These are phyloP conservation scores for Cyberlindnera galapagoensis DNA, from an alignment of 805 yeast species.

Conservation along the genomic window DNA sequence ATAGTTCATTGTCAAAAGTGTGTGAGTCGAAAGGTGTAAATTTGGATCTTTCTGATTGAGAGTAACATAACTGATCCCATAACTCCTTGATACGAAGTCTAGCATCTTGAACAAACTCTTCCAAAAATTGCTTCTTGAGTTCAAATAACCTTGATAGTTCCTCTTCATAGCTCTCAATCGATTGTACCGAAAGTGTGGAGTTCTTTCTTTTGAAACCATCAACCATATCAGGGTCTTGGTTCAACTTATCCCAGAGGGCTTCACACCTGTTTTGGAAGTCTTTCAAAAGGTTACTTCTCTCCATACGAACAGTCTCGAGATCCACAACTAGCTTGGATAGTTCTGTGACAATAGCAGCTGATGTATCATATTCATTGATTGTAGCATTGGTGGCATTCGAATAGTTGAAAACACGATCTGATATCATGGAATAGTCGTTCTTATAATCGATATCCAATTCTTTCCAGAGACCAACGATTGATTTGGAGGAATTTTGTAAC, in stretches of 20 bases:
- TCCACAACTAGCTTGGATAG: slow-evolving; percentile 8
- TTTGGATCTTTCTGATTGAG: slow-evolving; percentile 40
- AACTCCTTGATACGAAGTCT: slow-evolving; percentile 50
- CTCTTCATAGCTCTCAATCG: slow-evolving; percentile 42
- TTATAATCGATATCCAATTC: slow-evolving; percentile 21
- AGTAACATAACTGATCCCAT: slow-evolving; percentile 59
- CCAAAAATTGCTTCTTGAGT: slow-evolving; percentile 58
- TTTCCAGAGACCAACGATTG: slow-evolving; percentile 15
- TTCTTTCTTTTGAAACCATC: slow-evolving; percentile 36
- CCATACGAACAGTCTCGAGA: slow-evolving; percentile 8
- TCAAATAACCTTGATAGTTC: slow-evolving; percentile 54
- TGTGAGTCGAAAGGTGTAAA: slow-evolving; percentile 38
- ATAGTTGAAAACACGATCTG: slow-evolving; percentile 11
- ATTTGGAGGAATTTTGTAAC: slow-evolving; percentile 8
- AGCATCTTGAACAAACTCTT: slow-evolving; percentile 58
- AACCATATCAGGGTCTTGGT: slow-evolving; percentile 37
- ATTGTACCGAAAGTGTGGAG: slow-evolving; percentile 37
- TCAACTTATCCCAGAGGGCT: slow-evolving; percentile 50
- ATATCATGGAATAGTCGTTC: slow-evolving; percentile 15
- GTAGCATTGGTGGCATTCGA: slow-evolving; percentile 2
- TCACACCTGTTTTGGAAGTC: slow-evolving; percentile 35
- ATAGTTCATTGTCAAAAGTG: slow-evolving; percentile 49
- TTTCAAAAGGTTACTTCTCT: slow-evolving; percentile 8
- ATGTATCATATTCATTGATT: slow-evolving; percentile 9
- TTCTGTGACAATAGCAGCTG: slow-evolving; percentile 9